These are phyloP conservation scores for Trametes punicea DNA, from an alignment of 768 basidiomycete species.

Conservation along the genomic window DNA sequence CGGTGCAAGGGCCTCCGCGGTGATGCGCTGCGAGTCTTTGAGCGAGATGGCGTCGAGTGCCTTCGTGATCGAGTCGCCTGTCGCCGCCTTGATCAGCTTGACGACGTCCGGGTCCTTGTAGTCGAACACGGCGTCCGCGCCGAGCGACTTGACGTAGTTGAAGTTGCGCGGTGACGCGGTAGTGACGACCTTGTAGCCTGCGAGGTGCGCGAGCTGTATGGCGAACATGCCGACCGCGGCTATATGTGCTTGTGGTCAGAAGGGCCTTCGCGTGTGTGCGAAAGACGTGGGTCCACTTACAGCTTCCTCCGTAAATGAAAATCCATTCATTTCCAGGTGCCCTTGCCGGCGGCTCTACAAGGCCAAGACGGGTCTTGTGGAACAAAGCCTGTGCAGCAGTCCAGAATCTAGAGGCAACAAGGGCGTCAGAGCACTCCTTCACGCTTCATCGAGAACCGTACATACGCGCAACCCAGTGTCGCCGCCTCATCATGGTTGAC, in stretches of 20 bases:
- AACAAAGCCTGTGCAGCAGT: conserved; percentile 22
- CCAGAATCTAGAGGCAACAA: conserved; percentile 12
- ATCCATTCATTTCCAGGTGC: conserved; percentile 16
- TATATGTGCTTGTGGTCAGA: neutral
- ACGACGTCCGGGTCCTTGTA: conserved; percentile 31
- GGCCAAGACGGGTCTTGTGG: conserved; percentile 19
- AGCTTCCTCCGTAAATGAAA: conserved; percentile 23
- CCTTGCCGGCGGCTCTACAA: conserved; percentile 20
- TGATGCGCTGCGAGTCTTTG: conserved; percentile 20
- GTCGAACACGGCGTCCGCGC: conserved; percentile 44
- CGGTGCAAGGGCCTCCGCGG: conserved; percentile 5
- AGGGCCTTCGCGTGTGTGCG: neutral
- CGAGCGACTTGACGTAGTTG: conserved; percentile 35
- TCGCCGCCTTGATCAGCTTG: conserved; percentile 27
- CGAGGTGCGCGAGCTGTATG: conserved; percentile 39
- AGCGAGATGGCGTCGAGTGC: conserved; percentile 32
- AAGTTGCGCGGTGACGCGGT: conserved; percentile 41
- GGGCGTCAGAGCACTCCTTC: neutral
- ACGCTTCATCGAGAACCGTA: neutral
- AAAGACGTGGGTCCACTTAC: neutral
- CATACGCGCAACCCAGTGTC: conserved; percentile 22
- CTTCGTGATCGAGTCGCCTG: conserved; percentile 24
- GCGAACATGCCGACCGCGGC: conserved; percentile 34
- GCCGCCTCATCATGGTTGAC: conserved; percentile 21
- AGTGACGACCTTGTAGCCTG: conserved; percentile 43